Percentiles rank a stretch among this genome's conserved stretches.
Conservation (phyloP, 1,284 basidiomycete species). For the Rhodotorula glutinis region DNA sequence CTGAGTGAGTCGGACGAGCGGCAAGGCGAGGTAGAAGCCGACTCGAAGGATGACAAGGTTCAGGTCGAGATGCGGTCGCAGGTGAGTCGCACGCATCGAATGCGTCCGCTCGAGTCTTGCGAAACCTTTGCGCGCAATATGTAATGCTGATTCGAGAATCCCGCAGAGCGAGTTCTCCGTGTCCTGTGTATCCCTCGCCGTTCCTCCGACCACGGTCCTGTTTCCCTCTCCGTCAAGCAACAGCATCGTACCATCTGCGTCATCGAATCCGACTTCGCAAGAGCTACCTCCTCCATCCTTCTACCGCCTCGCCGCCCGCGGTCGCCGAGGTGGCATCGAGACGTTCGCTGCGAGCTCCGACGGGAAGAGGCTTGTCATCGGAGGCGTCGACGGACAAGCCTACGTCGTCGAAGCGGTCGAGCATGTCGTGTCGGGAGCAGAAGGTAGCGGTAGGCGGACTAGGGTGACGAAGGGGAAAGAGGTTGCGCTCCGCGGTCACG, state of each 20-base stretch:
- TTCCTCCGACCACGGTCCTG: slow-evolving; percentile 15
- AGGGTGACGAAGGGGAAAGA: slow-evolving; percentile 11
- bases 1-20: slow-evolving; percentile 46
- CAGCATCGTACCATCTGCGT: background rate
- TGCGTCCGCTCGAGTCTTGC: background rate
- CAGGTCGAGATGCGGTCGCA: slow-evolving; percentile 15
- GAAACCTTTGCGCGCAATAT: background rate
- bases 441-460: slow-evolving; percentile 14
- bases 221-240: slow-evolving; percentile 20
- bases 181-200: slow-evolving; percentile 18
- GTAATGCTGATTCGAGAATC: too few relatives aligned
- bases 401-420: slow-evolving; percentile 43
- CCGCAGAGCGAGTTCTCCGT: slow-evolving; percentile 6
- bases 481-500: slow-evolving; percentile 49
- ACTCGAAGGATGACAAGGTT: slow-evolving; percentile 41
- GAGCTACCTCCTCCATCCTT: slow-evolving; percentile 14
- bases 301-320: background rate
- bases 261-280: slow-evolving; percentile 5
- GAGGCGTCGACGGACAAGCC: slow-evolving; percentile 50
- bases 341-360: slow-evolving; percentile 46
- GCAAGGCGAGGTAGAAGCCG: slow-evolving; percentile 30
- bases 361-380: slow-evolving; percentile 45
- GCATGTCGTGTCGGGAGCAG: background rate
- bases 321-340: slow-evolving; percentile 42
- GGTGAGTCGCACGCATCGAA: slow-evolving; percentile 1